Evolutionary conservation across 257 asterid species (phyloP).

Genomic region (Ocimum tenuiflorum): DNA sequence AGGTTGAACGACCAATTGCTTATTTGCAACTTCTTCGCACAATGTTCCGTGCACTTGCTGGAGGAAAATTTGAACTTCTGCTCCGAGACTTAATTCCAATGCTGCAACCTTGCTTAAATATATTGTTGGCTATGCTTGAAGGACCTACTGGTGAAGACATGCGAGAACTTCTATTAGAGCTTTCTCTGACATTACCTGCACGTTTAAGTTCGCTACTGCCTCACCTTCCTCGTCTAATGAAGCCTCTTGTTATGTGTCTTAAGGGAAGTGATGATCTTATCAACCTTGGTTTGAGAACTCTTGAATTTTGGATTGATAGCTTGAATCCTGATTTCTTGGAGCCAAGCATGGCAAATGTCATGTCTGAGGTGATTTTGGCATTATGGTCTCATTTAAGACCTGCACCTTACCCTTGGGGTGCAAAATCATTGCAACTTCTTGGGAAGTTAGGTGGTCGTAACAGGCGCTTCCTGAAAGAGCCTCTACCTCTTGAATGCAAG

Average conservation of each 20-base stretch:
- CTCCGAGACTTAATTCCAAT: slow-evolving; percentile 82
- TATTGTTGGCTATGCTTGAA: slow-evolving; percentile 90
- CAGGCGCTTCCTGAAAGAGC: slow-evolving; percentile 96
- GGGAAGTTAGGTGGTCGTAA: slow-evolving; percentile 98
- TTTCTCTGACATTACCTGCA: slow-evolving; percentile 83
- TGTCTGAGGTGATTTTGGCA: slow-evolving; percentile 97
- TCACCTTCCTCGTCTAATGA: slow-evolving; percentile 94
- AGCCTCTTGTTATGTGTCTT: slow-evolving; percentile 96
- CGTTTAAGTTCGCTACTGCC: slow-evolving; percentile 91
- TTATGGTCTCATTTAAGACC: slow-evolving; percentile 98
- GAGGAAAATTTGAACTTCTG: slow-evolving; percentile 89
- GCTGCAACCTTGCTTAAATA: slow-evolving; percentile 85
- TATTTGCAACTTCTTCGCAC: slow-evolving; percentile 94
- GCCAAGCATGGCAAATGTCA: slow-evolving; percentile 99
- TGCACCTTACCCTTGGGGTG: slow-evolving; percentile 96
- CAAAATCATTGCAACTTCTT: slow-evolving; percentile 86
- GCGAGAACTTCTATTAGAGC: slow-evolving; percentile 82
- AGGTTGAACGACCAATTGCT: slow-evolving; percentile 86
- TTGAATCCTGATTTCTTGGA: slow-evolving; percentile 97
- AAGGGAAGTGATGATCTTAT: slow-evolving; percentile 89
- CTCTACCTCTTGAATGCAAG: slow-evolving; percentile 96
- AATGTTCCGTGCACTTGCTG: slow-evolving; percentile 95
- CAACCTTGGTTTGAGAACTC: slow-evolving; percentile 91
- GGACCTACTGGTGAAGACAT: slow-evolving; percentile 95
- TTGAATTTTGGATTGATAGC: slow-evolving; percentile 99